Conservation (phyloP, 495 filamentous ascomycete species). For the Xylaria venustula region DNA sequence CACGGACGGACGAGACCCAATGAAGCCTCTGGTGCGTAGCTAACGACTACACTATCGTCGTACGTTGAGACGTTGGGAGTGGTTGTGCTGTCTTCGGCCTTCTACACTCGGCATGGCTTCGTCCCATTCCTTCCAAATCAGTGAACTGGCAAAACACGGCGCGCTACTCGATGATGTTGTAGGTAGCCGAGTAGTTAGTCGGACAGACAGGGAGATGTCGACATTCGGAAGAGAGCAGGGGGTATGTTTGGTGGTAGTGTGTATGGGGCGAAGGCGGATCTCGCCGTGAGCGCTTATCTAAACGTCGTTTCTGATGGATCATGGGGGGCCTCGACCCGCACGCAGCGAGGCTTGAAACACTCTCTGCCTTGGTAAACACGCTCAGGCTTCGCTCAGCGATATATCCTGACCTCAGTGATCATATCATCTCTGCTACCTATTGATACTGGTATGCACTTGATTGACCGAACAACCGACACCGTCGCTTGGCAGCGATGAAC, state of each 20-base stretch:
- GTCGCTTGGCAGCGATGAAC: conserved; percentile 6
- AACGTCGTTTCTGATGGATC: background rate
- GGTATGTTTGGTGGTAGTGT: background rate
- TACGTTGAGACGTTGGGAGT: background rate
- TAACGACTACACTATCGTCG: background rate
- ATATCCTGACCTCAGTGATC: background rate
- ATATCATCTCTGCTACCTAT: background rate
- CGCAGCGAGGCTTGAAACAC: background rate
- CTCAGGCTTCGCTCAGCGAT: background rate
- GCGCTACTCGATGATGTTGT: background rate
- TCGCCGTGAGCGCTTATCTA: background rate
- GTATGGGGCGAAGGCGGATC: background rate
- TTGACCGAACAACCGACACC: background rate
- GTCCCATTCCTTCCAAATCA: background rate
- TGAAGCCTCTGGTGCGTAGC: background rate
- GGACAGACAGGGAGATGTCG: background rate
- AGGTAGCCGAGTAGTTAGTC: too few species aligned
- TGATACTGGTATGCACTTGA: background rate
- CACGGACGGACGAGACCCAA: background rate
- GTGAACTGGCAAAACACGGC: background rate
- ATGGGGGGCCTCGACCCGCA: background rate
- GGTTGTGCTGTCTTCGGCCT: background rate
- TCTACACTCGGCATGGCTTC: conserved; percentile 11
- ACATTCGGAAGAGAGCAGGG: background rate
- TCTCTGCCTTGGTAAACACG: background rate